Evolutionary conservation across 164 flowering plant genomes (phyloP).

Genomic region (Aristolochia contorta): DNA sequence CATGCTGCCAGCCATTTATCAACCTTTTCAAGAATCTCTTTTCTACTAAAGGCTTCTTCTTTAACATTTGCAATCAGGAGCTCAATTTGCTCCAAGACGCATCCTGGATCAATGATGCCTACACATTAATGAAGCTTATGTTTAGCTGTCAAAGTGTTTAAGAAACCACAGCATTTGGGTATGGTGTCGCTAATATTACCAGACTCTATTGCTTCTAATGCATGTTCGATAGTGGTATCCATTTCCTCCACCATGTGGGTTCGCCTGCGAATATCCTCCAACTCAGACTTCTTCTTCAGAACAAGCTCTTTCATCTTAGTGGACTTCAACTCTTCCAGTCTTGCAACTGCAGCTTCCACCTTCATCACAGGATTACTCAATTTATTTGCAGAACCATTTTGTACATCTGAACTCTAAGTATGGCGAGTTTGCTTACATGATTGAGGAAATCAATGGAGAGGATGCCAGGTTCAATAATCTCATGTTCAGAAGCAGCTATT

Average conservation of each 20-base stretch:
- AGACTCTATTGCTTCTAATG: neutral
- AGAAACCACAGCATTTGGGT: too few species aligned
- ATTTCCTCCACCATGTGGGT: neutral
- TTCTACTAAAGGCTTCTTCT: slow-evolving; percentile 64
- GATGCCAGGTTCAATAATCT: slow-evolving; percentile 50
- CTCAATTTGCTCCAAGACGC: slow-evolving; percentile 46
- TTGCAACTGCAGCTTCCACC: neutral
- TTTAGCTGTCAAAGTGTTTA: neutral
- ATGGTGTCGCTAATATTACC: neutral
- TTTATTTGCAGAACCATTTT: too few species aligned
- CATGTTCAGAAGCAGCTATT: slow-evolving; percentile 59
- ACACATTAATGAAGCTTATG: neutral
- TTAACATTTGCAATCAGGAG: slow-evolving; percentile 49
- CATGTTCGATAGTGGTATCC: neutral
- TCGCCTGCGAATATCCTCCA: slow-evolving; percentile 2
- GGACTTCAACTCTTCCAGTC: neutral
- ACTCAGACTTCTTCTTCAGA: slow-evolving; percentile 1
- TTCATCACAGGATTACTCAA: neutral
- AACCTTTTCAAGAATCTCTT: slow-evolving; percentile 72
- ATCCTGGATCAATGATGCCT: neutral
- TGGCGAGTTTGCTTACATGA: slow-evolving; percentile 29
- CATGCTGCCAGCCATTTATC: slow-evolving; percentile 77
- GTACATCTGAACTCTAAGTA: too few species aligned
- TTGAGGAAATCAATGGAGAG: slow-evolving; percentile 48
- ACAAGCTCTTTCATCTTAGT: slow-evolving; percentile 5